These are phyloP conservation scores for Protomyces arabidopsidicola DNA, from an alignment of 1,139 yeast genomes.

Conservation along the genomic window DNA sequence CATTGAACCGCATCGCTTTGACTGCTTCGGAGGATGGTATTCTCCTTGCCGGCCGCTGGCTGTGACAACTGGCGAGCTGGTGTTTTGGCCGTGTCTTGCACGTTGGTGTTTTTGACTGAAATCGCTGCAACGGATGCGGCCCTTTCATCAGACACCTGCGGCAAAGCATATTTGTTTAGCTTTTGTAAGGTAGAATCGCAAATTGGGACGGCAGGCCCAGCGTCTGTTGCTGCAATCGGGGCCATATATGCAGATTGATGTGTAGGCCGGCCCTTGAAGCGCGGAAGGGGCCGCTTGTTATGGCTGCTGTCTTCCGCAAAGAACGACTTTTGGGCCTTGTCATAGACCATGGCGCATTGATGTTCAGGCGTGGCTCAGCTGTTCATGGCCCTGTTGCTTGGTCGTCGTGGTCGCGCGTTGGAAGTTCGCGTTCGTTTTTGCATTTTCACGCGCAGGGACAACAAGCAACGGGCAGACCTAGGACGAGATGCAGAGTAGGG, in stretches of 20 bases:
- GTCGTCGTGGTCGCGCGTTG: no score
- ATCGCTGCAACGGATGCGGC: background rate
- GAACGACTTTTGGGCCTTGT: background rate
- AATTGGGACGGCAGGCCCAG: background rate
- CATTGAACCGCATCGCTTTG: constrained; percentile 12
- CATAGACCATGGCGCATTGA: background rate
- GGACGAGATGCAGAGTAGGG: no score
- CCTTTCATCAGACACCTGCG: background rate
- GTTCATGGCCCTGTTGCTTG: no score
- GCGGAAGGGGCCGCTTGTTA: background rate
- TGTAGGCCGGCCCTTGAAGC: background rate
- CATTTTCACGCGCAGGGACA: no score
- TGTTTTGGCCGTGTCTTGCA: background rate
- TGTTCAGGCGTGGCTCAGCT: no score
- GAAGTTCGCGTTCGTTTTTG: no score
- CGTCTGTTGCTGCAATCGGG: background rate
- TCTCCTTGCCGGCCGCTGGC: background rate
- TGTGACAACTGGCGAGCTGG: background rate
- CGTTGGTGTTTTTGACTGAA: background rate
- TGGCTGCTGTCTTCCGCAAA: background rate
- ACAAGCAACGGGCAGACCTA: no score
- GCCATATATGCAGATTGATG: no score
- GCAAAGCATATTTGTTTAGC: background rate
- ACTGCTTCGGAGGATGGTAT: background rate
- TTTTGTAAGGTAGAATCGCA: background rate